Base-by-base conservation (phyloP, 257 asterid genomes). In the Ajuga chamaepitys region DNA sequence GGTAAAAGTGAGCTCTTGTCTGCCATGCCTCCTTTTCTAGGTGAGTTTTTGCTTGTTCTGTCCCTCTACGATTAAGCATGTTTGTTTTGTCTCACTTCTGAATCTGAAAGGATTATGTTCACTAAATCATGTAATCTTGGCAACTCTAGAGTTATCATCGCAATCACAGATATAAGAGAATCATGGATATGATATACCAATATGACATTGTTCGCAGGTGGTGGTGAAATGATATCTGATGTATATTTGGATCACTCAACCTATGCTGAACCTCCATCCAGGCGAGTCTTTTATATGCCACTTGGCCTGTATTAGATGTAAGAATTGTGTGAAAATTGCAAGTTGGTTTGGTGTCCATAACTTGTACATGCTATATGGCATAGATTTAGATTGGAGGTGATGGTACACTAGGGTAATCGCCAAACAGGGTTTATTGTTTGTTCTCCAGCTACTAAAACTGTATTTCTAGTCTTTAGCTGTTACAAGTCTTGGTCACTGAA, bases 151-250 rank as follows among this genome's bases (percentile, higher is more conserved):
- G 8, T 50, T 64, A 66, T 54, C 57, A 20, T 45, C 35, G 20
- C 2, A 42, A 63, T 59, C 21, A 21, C 13, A 17, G 21, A 30
- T 28, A 41, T n/a, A 41, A 16, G 28, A 47, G 9, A 13, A 5
- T 20, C 48, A 20, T 44, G 52, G 55, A 62, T 35, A 21, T 40
- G 57, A 66, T 38, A 45, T 32, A 53, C 59, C 5, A 42, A 57
- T 53, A 54, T 77, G 44, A 35, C 41, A 67, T 68, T 71, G 66
- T 52, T 70, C 42, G 67, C 70, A 93, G 99, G 96, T 75, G 99
- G 99, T 26, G 99, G 99, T 69, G 99, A 94, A 84, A 94, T 90
- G 97, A 94, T 94, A 74, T 78, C 96, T 7, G 99, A 94, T 62
- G 99, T 90, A 37, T 86, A 55, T 82, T 72, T 90, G 78, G 95